Conservation (phyloP, 495 filamentous ascomycete genomes). For the Aspergillus carlsbadensis region DNA sequence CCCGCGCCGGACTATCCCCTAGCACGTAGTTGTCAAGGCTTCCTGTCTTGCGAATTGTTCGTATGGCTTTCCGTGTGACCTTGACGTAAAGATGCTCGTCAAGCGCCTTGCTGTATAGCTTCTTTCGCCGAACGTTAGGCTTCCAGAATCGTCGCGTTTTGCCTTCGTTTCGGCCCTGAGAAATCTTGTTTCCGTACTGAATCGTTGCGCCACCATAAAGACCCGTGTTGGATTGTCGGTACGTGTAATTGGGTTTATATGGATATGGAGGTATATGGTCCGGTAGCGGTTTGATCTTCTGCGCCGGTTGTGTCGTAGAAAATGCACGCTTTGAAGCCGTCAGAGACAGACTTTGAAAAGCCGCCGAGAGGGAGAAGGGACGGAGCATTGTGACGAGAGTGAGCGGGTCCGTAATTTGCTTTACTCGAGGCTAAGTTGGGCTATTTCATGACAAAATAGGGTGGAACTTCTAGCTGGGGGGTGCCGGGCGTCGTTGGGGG, state of each 20-base stretch:
- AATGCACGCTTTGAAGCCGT: conserved; percentile 42
- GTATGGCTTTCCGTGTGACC: conserved; percentile 72
- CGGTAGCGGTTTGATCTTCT: conserved; percentile 37
- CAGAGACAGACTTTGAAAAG: conserved; percentile 44
- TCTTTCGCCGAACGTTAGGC: conserved; percentile 80
- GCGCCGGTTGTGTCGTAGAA: conserved; percentile 37
- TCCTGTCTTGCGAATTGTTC: conserved; percentile 83
- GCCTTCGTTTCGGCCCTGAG: conserved; percentile 64
- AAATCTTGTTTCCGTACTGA: conserved; percentile 91
- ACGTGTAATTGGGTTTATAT: conserved; percentile 71
- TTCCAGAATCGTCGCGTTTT: conserved; percentile 86
- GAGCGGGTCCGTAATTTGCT: conserved; percentile 35
- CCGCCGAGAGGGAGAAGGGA: conserved; percentile 38
- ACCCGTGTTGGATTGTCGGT: conserved; percentile 85
- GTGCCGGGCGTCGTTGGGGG: neutral
- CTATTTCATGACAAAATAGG: conserved; percentile 15
- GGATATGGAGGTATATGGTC: conserved; percentile 72
- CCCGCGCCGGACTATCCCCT: conserved; percentile 64
- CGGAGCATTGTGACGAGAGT: conserved; percentile 32
- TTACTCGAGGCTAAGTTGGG: conserved; percentile 9
- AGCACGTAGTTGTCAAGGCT: conserved; percentile 90
- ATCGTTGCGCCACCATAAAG: conserved; percentile 77
- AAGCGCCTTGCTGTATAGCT: conserved; percentile 68
- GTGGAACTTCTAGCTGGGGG: neutral
- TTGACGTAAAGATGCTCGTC: conserved; percentile 65